Conservation (phyloP, 2,329 filamentous ascomycete genomes). For the Microdochium paspali region DNA sequence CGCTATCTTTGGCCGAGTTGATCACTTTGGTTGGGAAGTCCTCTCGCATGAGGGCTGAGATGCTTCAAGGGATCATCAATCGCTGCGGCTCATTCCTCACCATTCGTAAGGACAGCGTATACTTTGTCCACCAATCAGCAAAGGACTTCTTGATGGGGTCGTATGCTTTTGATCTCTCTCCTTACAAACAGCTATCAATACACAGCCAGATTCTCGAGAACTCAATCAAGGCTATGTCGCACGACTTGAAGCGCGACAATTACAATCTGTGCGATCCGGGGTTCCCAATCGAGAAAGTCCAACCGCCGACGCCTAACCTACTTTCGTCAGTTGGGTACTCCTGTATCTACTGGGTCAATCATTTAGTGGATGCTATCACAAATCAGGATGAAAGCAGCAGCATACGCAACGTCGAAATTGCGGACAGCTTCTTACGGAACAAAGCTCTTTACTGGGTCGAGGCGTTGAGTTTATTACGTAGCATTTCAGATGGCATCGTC, state of each 20-base stretch:
- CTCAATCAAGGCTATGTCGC: not conserved
- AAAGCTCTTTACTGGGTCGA: constrained; percentile 27
- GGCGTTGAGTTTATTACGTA: constrained; percentile 10
- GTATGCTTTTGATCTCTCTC: not conserved
- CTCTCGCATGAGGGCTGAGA: not conserved
- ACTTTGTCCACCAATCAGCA: constrained; percentile 10
- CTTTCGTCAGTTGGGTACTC: constrained; percentile 14
- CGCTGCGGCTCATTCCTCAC: constrained; percentile 7
- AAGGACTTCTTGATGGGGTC: constrained; percentile 6
- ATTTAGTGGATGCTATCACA: constrained; percentile 11
- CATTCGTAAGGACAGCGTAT: constrained; percentile 3
- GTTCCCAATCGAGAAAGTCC: constrained; percentile 10
- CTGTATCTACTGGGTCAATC: constrained; percentile 23
- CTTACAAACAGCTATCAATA: not conserved
- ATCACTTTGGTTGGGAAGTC: not conserved
- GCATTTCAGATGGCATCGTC: constrained; percentile 12
- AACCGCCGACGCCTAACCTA: constrained; percentile 4
- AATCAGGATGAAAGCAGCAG: not conserved
- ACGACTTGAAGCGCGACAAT: constrained; percentile 17
- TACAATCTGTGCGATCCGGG: constrained; percentile 17
- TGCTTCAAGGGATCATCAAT: not conserved
- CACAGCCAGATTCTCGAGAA: not conserved
- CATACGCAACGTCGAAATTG: constrained; percentile 14
- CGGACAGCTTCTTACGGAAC: constrained; percentile 21
- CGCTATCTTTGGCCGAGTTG: not conserved